A percentile compares a stretch with the other conserved stretches of the same genome.
Evolutionary conservation across 2,329 filamentous ascomycete genomes (phyloP).

Genomic region (Trichophyton simii): DNA sequence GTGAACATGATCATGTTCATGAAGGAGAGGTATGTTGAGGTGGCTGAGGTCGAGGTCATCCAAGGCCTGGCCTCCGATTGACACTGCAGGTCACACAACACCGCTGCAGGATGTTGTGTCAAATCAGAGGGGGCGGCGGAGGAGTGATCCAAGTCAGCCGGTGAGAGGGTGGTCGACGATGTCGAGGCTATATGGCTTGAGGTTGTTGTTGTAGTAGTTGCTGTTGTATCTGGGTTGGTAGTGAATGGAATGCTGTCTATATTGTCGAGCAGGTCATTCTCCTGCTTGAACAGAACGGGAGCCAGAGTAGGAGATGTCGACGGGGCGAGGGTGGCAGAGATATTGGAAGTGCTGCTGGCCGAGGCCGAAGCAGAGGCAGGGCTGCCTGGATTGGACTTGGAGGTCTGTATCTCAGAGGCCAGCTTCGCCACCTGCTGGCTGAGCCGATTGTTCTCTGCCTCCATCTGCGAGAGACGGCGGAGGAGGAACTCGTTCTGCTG

Average conservation of each 20-base stretch:
- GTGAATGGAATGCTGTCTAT: slow-evolving; percentile 14
- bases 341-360: not conserved
- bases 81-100: slow-evolving; percentile 99
- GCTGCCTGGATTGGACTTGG: slow-evolving; percentile 18
- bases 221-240: slow-evolving; percentile 10
- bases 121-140: slow-evolving; percentile 55
- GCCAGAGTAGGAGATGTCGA: slow-evolving; percentile 29
- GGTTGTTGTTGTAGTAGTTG: not conserved
- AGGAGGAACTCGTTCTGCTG: slow-evolving; percentile 60
- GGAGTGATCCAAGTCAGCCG: slow-evolving; percentile 29
- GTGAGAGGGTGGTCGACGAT: slow-evolving; percentile 24
- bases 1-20: slow-evolving; percentile 38
- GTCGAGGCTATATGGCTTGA: slow-evolving; percentile 23
- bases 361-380: not conserved
- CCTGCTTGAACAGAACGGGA: slow-evolving; percentile 33
- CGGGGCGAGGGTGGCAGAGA: slow-evolving; percentile 24
- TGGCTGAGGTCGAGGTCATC: slow-evolving; percentile 30
- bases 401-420: slow-evolving; percentile 33
- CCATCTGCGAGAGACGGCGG: slow-evolving; percentile 47
- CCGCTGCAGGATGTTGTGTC: slow-evolving; percentile 99
- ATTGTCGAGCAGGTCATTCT: slow-evolving; percentile 32
- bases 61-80: slow-evolving; percentile 55
- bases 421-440: slow-evolving; percentile 41
- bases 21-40: slow-evolving; percentile 36
- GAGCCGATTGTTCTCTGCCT: slow-evolving; percentile 41